Evolutionary conservation across 1,139 yeast genomes (phyloP), one percentile per base, ranked within the genome.

Genomic region (Suhomyces chickasaworum): DNA sequence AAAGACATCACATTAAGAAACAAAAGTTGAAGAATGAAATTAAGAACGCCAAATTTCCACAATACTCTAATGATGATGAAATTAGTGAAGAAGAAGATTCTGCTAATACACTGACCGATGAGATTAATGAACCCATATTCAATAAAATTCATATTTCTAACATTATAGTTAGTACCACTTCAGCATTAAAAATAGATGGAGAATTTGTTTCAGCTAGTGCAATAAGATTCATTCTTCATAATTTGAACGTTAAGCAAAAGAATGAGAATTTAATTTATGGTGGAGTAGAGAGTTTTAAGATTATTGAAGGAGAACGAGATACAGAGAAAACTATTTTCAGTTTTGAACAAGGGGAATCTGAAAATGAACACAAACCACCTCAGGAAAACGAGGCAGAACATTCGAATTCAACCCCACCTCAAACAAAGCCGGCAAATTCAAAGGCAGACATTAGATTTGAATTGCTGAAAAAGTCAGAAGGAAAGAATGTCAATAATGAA

Each of bases 401-500:
- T 15, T 13, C 32, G 2, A 13, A 25, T 7, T 13, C 29, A 21
- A 9, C 12, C 15, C n/a, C 37, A 13, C 12, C 37, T 2, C 37
- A 35, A 13, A 7, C 29, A 9, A 39, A 34, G n/a, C 43, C 49
- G 8, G 22, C 32, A 1, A 39, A 45, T 7, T 44, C 62, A 0
- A 73, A 72, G 40, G 76, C 79, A 4, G 87, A 82, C 53, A 46
- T 82, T 0, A 59, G 83, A 20, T 79, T 82, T 56, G 86, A 83
- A 54, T 51, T 73, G n/a, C 70, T 72, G 42, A 55, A 61, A 18
- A 65, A 65, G 32, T 34, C 44, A 1, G 66, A 61, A n/a, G 55
- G 57, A 9, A 53, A 53, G 9, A 20, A 34, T 4, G 49, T 50
- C 25, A 58, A 61, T 16, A 48, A 58, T 6, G 78, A 76, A 42